Conservation (phyloP, 768 basidiomycete genomes). For the Coprinellus aureogranulatus region DNA sequence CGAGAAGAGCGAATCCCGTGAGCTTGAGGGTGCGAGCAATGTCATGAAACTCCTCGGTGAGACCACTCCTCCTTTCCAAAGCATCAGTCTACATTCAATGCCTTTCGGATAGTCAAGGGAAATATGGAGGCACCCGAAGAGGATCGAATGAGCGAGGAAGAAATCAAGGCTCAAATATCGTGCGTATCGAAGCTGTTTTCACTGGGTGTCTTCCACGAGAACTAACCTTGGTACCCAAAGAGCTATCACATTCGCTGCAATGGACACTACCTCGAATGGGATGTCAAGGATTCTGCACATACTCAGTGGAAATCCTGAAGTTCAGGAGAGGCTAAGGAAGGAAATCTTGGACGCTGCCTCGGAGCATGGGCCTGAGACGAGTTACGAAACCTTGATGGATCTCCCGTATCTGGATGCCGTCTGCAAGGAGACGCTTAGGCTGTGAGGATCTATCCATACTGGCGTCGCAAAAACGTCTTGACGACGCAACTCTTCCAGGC, state of each 20-base stretch:
- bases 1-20: slow-evolving; percentile 28
- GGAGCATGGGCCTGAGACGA: slow-evolving; percentile 24
- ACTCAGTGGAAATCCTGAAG: slow-evolving; percentile 16
- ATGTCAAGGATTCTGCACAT: slow-evolving; percentile 18
- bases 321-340: slow-evolving; percentile 19
- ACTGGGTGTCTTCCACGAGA: no score
- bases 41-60: not conserved
- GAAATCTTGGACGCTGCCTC: slow-evolving; percentile 22
- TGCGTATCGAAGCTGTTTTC: slow-evolving; percentile 12
- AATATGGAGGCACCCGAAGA: slow-evolving; percentile 30
- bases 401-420: slow-evolving; percentile 38
- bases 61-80: not conserved
- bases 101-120: no score
- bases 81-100: no score
- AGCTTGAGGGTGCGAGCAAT: slow-evolving; percentile 38
- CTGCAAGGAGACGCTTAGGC: slow-evolving; percentile 35
- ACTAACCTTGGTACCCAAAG: no score
- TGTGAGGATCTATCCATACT: no score
- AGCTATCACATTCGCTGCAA: no score
- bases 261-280: slow-evolving; percentile 23
- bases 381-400: slow-evolving; percentile 35
- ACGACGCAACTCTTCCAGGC: no score
- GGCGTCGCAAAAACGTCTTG: no score
- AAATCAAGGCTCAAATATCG: slow-evolving; percentile 35
- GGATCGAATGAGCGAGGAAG: slow-evolving; percentile 28